phyloP scores from a whole-genome alignment of 306 rosid genomes.

The Glycine latifolia region DNA sequence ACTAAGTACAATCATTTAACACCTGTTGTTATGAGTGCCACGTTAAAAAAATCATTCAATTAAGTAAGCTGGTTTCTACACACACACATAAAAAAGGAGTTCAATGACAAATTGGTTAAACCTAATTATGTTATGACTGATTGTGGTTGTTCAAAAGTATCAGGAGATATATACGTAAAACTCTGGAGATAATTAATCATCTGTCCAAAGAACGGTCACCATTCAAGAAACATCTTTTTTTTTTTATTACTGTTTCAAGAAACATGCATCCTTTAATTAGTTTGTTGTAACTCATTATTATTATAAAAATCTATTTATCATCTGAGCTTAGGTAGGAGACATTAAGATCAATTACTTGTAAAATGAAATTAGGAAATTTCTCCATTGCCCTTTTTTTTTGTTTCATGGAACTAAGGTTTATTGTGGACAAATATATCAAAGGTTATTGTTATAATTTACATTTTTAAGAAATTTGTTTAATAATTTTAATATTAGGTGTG shows the following conservation, averaged over 20 bases:
- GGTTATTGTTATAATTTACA: not conserved
- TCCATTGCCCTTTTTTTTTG: not conserved
- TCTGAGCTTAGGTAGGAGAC: not conserved
- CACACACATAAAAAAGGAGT: not conserved
- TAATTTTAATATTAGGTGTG: not conserved
- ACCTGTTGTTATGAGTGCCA: not conserved
- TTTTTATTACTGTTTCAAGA: no score
- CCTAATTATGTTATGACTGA: constrained; percentile 6
- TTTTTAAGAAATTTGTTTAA: no score
- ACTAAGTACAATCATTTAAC: constrained; percentile 27
- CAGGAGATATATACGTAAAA: not conserved
- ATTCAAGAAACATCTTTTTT: not conserved
- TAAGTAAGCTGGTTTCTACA: not conserved
- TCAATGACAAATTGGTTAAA: not conserved
- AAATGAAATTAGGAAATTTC: not conserved
- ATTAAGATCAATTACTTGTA: not conserved
- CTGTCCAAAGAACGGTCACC: not conserved
- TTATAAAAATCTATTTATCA: no score
- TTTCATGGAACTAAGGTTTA: not conserved
- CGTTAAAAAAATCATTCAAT: not conserved
- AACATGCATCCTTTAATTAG: not conserved
- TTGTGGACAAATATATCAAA: not conserved
- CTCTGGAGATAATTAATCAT: no score
- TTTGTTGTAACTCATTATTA: no score
- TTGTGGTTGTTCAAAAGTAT: not conserved